These are phyloP conservation scores for Abelmoschus esculentus DNA, from an alignment of 345 rosid species.

Conservation along the genomic window DNA sequence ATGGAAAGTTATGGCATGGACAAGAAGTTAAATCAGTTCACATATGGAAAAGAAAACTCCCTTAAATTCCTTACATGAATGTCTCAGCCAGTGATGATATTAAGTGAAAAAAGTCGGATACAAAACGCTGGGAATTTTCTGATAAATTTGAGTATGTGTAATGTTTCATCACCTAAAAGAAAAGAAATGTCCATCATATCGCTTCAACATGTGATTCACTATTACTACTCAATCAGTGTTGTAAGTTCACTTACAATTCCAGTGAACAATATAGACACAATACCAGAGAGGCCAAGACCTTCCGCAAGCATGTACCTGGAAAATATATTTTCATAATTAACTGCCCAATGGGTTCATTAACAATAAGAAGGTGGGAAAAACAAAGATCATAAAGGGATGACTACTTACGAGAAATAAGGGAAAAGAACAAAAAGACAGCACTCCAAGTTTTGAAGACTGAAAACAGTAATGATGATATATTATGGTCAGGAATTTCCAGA, in stretches of 20 bases:
- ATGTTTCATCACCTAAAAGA: constrained; percentile 80
- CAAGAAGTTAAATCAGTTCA: background rate
- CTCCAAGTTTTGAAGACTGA: constrained; percentile 96
- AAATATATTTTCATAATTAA: constrained; percentile 4
- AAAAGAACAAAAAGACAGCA: constrained; percentile 97
- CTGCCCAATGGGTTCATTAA: background rate
- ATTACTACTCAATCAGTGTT: background rate
- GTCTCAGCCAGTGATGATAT: constrained; percentile 98
- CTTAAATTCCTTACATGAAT: constrained; percentile 43
- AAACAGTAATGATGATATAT: constrained; percentile 9
- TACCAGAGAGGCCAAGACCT: constrained; percentile 98
- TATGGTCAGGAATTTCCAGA: constrained; percentile 6
- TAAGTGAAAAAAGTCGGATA: constrained; percentile 83
- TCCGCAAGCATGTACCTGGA: constrained; percentile 97
- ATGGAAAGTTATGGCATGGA: constrained; percentile 1
- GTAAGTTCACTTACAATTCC: constrained; percentile 65
- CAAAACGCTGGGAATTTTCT: constrained; percentile 85
- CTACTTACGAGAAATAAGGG: constrained; percentile 86
- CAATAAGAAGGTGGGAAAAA: background rate
- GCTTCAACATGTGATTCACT: constrained; percentile 5
- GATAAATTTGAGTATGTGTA: constrained; percentile 91
- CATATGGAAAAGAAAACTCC: background rate
- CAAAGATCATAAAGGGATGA: background rate
- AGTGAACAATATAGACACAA: constrained; percentile 90
- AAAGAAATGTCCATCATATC: background rate